phyloP scores from a whole-genome alignment of 2,329 filamentous ascomycete genomes.

The Aspergillus proliferans region DNA sequence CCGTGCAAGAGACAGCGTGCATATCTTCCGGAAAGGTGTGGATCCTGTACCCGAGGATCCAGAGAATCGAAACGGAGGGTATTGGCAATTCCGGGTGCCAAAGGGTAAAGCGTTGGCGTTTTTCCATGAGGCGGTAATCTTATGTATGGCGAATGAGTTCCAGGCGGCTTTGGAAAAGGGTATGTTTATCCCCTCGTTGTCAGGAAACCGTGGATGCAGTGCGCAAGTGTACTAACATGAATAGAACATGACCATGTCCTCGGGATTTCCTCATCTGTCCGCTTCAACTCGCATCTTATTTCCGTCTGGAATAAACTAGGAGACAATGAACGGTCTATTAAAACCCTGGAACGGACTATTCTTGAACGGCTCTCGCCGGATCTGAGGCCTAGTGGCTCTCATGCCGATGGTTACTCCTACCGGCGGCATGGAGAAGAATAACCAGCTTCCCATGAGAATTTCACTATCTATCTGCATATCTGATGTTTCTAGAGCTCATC shows the following conservation, averaged over 20 bases:
- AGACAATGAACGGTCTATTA: slow-evolving; percentile 70
- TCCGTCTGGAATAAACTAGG: slow-evolving; percentile 91
- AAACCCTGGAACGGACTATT: slow-evolving; percentile 66
- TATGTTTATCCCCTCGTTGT: slow-evolving; percentile 47
- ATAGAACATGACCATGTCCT: slow-evolving; percentile 77
- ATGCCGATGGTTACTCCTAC: slow-evolving; percentile 54
- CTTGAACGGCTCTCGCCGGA: slow-evolving; percentile 67
- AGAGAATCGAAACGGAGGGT: slow-evolving; percentile 76
- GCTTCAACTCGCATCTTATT: slow-evolving; percentile 83
- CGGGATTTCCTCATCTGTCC: slow-evolving; percentile 77
- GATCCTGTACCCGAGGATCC: slow-evolving; percentile 77
- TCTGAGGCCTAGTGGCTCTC: slow-evolving; percentile 59
- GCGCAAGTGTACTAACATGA: slow-evolving; percentile 1
- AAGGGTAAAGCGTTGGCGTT: slow-evolving; percentile 60
- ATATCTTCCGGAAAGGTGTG: slow-evolving; percentile 73
- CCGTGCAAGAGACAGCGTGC: slow-evolving; percentile 69
- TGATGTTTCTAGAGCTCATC: background rate
- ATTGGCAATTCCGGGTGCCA: slow-evolving; percentile 86
- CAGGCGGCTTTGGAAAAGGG: slow-evolving; percentile 67
- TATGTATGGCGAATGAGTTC: slow-evolving; percentile 34
- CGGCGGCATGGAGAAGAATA: slow-evolving; percentile 80
- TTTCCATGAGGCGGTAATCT: slow-evolving; percentile 31
- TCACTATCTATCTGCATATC: background rate
- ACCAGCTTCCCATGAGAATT: too few relatives aligned
- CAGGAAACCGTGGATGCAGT: background rate